A percentile compares a stretch with the other conserved stretches of the same genome.
These are phyloP conservation scores for Rutstroemia sp. DNA, from an alignment of 2,329 filamentous ascomycete species.

Conservation along the genomic window DNA sequence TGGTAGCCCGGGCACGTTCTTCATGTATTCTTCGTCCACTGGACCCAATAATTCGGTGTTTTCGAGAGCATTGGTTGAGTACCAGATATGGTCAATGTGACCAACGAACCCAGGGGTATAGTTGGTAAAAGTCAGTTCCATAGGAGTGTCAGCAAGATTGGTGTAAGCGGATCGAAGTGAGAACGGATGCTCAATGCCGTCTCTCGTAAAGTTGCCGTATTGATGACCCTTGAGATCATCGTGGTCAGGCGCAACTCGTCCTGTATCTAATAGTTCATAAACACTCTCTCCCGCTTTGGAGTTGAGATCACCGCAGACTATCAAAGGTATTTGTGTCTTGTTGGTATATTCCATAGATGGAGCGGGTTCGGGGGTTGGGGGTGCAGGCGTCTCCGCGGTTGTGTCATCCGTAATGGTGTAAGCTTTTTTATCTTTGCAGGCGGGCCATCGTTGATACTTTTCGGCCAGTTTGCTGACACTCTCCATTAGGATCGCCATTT, in stretches of 20 bases:
- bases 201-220: slow-evolving; percentile 87
- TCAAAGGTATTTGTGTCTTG: slow-evolving; percentile 79
- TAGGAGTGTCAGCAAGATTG: slow-evolving; percentile 71
- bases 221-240: slow-evolving; percentile 71
- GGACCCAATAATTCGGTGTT: slow-evolving; percentile 60
- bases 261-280: slow-evolving; percentile 80
- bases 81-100: slow-evolving; percentile 97
- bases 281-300: slow-evolving; percentile 81
- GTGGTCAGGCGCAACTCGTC: slow-evolving; percentile 70
- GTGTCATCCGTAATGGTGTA: slow-evolving; percentile 33
- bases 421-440: slow-evolving; percentile 68
- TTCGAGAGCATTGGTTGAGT: slow-evolving; percentile 69
- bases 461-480: slow-evolving; percentile 80
- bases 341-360: slow-evolving; percentile 82
- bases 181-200: slow-evolving; percentile 93
- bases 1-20: slow-evolving; percentile 64
- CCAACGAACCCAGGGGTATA: slow-evolving; percentile 91
- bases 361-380: slow-evolving; percentile 56
- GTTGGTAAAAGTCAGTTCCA: slow-evolving; percentile 89
- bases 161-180: slow-evolving; percentile 86
- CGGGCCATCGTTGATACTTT: slow-evolving; percentile 70
- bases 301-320: slow-evolving; percentile 96
- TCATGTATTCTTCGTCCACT: slow-evolving; percentile 64
- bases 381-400: slow-evolving; percentile 40
- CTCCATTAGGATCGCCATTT: slow-evolving; percentile 93